phyloP scores from a whole-genome alignment of 179 eudicot species.

The Spergularia azorica region DNA sequence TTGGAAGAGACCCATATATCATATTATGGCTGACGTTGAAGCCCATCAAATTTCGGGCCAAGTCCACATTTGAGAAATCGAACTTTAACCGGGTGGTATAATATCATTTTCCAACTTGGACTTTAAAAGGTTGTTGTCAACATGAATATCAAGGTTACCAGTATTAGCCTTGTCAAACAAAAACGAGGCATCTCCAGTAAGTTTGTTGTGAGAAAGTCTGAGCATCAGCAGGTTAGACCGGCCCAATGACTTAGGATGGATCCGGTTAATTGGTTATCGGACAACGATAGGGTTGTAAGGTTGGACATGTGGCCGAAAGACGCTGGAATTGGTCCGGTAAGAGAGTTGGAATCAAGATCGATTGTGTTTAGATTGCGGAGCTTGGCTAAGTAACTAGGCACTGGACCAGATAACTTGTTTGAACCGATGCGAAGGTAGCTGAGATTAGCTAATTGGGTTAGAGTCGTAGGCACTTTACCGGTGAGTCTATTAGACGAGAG shows the following conservation, averaged over 20 bases:
- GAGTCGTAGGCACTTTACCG: conserved; percentile 9
- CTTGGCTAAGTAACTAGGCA: conserved; percentile 9
- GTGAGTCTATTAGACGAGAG: conserved; percentile 18
- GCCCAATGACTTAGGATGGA: conserved; percentile 19
- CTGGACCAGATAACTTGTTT: conserved; percentile 18
- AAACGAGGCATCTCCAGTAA: conserved; percentile 29
- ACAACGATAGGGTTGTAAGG: not conserved
- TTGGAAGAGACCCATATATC: conserved; percentile 25
- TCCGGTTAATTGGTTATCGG: conserved; percentile 14
- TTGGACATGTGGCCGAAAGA: conserved; percentile 15
- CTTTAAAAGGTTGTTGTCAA: not conserved
- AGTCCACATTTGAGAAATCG: conserved; percentile 5
- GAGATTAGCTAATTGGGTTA: conserved; percentile 7
- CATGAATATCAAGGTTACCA: not conserved
- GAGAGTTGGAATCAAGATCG: not conserved
- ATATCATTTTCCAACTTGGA: conserved; percentile 7
- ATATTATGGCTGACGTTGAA: conserved; percentile 10
- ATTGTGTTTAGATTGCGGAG: conserved; percentile 4
- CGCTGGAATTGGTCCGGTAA: conserved; percentile 17
- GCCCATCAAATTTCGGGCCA: conserved; percentile 22
- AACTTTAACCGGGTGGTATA: not conserved
- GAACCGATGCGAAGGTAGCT: not conserved
- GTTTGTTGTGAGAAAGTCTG: conserved; percentile 1
- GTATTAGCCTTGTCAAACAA: conserved; percentile 26
- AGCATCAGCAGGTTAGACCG: conserved; percentile 1